phyloP scores from a whole-genome alignment of 345 rosid genomes.

The Leavenworthia alabamica region DNA sequence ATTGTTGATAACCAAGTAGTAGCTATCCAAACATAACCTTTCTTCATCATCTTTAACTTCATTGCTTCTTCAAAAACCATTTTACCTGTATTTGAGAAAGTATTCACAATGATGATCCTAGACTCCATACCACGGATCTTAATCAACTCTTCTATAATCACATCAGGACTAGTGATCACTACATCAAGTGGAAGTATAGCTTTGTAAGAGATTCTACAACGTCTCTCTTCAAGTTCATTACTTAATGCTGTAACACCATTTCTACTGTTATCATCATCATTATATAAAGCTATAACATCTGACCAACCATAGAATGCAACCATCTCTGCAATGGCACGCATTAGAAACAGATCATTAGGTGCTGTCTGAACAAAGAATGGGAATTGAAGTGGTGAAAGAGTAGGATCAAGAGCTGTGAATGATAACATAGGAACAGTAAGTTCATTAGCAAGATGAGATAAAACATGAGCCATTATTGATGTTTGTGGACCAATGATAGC shows the following conservation, averaged over 20 bases:
- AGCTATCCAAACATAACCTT: conserved; percentile 87
- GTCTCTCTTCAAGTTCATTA: conserved; percentile 61
- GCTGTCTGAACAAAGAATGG: conserved; percentile 93
- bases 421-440: conserved; percentile 77
- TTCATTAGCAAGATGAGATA: conserved; percentile 77
- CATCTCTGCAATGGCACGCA: conserved; percentile 79
- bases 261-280: conserved; percentile 75
- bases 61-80: conserved; percentile 69
- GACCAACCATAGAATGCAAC: conserved; percentile 59
- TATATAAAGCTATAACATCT: conserved; percentile 58
- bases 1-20: conserved; percentile 73
- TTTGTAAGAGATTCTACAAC: conserved; percentile 66
- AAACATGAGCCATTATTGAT: conserved; percentile 70
- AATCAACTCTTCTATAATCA: conserved; percentile 35
- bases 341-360: conserved; percentile 75
- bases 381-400: conserved; percentile 71
- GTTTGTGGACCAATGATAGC: conserved; percentile 90
- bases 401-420: conserved; percentile 80
- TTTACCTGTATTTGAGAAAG: conserved; percentile 49
- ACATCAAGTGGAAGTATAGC: conserved; percentile 56
- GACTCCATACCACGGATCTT: conserved; percentile 67
- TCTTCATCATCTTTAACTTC: conserved; percentile 67
- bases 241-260: conserved; percentile 59
- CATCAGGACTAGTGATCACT: conserved; percentile 35
- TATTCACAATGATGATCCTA: conserved; percentile 59